A percentile compares a stretch with the other conserved stretches of the same genome.
phyloP scores from a whole-genome alignment of 441 rosid species.

The Brassica hybrid region DNA sequence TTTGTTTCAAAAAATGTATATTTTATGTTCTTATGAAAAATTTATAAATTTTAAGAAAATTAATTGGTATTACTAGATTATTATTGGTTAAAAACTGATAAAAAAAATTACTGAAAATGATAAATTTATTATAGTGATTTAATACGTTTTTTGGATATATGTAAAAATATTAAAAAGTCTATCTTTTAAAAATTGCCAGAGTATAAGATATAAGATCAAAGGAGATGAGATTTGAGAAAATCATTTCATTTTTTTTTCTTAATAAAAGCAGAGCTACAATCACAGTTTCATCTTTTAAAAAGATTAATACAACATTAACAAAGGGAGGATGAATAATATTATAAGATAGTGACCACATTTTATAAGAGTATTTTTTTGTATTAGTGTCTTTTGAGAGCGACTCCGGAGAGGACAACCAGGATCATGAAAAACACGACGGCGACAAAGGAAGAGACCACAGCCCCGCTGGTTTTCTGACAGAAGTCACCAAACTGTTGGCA shows the following conservation, averaged over 20 bases:
- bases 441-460: conserved; percentile 70
- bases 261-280: conserved; percentile 22
- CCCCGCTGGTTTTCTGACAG: conserved; percentile 77
- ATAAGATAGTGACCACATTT: background rate
- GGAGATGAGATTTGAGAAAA: conserved; percentile 1
- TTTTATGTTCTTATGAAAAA: no score
- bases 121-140: no score
- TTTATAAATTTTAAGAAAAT: no score
- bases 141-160: no score
- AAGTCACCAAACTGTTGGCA: conserved; percentile 83
- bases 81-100: no score
- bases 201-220: background rate
- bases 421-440: conserved; percentile 49
- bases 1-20: no score
- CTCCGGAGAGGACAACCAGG: conserved; percentile 60
- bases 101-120: no score
- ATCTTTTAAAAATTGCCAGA: no score
- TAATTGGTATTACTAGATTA: no score
- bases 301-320: background rate
- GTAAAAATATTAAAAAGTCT: no score
- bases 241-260: background rate
- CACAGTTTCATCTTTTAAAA: conserved; percentile 19
- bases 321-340: conserved; percentile 20
- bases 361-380: background rate
- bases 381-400: conserved; percentile 52